Evolutionary conservation across 176 grass and related monocot species (phyloP).

Genomic region (Cenchrus purpureus): DNA sequence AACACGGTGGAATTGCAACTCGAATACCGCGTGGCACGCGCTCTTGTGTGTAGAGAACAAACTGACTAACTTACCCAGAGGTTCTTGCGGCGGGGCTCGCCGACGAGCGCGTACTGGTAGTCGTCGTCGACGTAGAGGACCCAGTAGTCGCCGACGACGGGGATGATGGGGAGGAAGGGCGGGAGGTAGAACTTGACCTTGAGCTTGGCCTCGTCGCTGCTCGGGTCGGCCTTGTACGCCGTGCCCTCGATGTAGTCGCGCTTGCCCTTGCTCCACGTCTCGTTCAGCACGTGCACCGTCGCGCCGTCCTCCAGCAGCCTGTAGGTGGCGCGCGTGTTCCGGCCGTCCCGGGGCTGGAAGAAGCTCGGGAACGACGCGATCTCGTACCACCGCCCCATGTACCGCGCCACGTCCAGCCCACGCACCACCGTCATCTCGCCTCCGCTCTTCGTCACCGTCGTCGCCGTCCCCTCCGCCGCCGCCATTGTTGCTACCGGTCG

Average conservation of each 20-base stretch:
- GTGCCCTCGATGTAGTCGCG: conserved; percentile 79
- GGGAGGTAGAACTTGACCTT: conserved; percentile 99
- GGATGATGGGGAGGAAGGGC: conserved; percentile 82
- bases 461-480: neutral
- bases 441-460: conserved; percentile 34
- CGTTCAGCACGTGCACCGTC: conserved; percentile 88
- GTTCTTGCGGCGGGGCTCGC: conserved; percentile 64
- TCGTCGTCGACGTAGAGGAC: conserved; percentile 78
- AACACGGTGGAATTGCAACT: too few species aligned
- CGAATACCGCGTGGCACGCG: too few species aligned
- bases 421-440: conserved; percentile 71
- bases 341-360: conserved; percentile 84
- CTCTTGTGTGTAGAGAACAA: too few species aligned
- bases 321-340: conserved; percentile 82
- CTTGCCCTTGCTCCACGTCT: conserved; percentile 80
- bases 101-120: conserved; percentile 77
- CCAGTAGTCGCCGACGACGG: conserved; percentile 92
- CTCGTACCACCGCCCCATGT: conserved; percentile 99
- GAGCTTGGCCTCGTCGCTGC: conserved; percentile 87
- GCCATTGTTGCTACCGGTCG: neutral
- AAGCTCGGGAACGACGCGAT: conserved; percentile 73
- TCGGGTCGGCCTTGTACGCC: conserved; percentile 75
- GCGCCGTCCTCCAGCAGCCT: conserved; percentile 59
- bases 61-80: conserved; percentile 51
- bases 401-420: conserved; percentile 66